phyloP scores from a whole-genome alignment of 1,284 basidiomycete species.

The Volvariella volvacea region DNA sequence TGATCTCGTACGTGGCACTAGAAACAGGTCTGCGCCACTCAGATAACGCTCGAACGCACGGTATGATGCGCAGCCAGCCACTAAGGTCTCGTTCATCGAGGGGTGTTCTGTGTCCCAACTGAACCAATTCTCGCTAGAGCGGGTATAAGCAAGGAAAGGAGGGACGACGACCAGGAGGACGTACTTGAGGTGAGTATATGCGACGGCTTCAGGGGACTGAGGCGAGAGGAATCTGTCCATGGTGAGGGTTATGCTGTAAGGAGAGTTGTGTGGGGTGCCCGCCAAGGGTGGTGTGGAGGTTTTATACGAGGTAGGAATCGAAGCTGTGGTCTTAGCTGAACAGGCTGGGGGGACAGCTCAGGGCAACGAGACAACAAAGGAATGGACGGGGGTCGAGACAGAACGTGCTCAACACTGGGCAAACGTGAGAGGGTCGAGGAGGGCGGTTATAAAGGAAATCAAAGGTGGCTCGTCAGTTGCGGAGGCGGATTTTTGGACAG shows the following conservation, averaged over 20 bases:
- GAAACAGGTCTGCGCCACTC: conserved; percentile 58
- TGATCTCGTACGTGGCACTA: conserved; percentile 52
- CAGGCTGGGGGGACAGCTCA: conserved; percentile 8
- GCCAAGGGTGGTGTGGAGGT: conserved; percentile 6
- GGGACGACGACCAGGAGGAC: conserved; percentile 7
- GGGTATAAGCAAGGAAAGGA: conserved; percentile 9
- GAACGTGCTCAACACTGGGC: neutral
- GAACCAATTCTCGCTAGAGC: conserved; percentile 53
- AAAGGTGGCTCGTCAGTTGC: neutral
- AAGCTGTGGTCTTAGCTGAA: conserved; percentile 4
- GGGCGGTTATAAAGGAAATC: neutral
- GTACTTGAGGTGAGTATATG: conserved; percentile 62
- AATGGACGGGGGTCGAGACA: too few species aligned
- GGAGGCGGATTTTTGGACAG: conserved; percentile 3
- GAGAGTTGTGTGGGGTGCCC: conserved; percentile 9
- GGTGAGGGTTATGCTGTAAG: conserved; percentile 11
- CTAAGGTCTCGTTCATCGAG: conserved; percentile 63
- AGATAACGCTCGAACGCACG: conserved; percentile 56
- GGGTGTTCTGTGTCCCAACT: conserved; percentile 63
- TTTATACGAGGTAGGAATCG: conserved; percentile 11
- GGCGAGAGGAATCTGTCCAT: conserved; percentile 73
- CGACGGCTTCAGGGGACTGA: conserved; percentile 64
- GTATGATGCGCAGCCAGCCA: conserved; percentile 64
- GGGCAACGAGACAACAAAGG: conserved; percentile 6
- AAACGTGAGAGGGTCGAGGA: conserved; percentile 1